Evolutionary conservation across 2,329 filamentous ascomycete species (phyloP), one percentile per base, ranked within the genome.

Genomic region (Cladosporium sp.): DNA sequence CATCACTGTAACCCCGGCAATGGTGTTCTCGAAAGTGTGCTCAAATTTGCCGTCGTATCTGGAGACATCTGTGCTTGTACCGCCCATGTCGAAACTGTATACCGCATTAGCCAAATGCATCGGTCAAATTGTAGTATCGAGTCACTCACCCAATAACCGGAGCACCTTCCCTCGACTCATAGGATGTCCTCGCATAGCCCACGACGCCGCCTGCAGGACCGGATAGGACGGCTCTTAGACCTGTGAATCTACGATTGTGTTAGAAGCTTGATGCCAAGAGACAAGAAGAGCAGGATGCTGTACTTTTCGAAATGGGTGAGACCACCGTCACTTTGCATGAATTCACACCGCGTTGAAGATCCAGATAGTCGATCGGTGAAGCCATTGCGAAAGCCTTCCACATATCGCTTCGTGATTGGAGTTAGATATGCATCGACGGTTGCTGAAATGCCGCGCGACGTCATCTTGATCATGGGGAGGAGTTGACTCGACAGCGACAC

Each of bases 131-230:
- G 25, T 25, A 25, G 25, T 25, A 25, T 25, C 25, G 25, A 6
- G 6, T 25, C 25, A 25, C 25, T 25, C 25, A 25, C 25, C 91
- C 91, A 66, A 96, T 94, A 1, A 95, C 88, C 0, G 90, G 89
- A 1, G 84, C 89, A 68, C 85, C 88, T 3, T 89, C 92, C 47
- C 87, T 78, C 0, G 85, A 80, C 62, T 96, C 90, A 70, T 92
- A 95, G 0, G 88, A 92, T 0, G 91, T 95, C 20, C 90, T 84
- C 20, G 91, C 90, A 70, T 95, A 95, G 5, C 91, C 91, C 0
- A 95, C 90, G 0, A 95, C 90, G 25, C 91, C 90, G 30, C 90
- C 90, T 9, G 90, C 90, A 1, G 90, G 91, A 0, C 91, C 91
- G 0, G 89, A 93, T 3, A 95, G 72, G 59, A 95, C 92, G 1